Evolutionary conservation across 2,329 filamentous ascomycete species (phyloP).

Genomic region (Cercospora canescens): DNA sequence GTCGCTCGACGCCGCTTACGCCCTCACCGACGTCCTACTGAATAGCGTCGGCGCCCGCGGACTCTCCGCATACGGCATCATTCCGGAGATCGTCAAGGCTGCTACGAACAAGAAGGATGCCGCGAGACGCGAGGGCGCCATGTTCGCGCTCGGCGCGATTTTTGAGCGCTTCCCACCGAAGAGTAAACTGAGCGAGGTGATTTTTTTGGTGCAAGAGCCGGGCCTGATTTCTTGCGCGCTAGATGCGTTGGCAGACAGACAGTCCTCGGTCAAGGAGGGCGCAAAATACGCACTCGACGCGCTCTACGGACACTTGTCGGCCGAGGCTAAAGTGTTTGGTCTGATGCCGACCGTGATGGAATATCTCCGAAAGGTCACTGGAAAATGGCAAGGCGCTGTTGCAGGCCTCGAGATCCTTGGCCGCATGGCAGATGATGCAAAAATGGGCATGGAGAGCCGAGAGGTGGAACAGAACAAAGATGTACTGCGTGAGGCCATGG

Average conservation of each 20-base stretch:
- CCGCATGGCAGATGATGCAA: constrained; percentile 92
- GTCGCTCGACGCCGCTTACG: constrained; percentile 64
- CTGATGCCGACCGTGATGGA: constrained; percentile 73
- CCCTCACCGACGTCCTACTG: constrained; percentile 62
- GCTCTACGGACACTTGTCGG: constrained; percentile 73
- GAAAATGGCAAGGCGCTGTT: constrained; percentile 96
- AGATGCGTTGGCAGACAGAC: constrained; percentile 88
- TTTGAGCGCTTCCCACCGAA: constrained; percentile 84
- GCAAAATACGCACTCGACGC: constrained; percentile 93
- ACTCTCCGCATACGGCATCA: constrained; percentile 60
- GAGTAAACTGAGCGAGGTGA: constrained; percentile 75
- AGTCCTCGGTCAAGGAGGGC: constrained; percentile 81
- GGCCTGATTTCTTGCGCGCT: constrained; percentile 71
- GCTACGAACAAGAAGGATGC: constrained; percentile 93
- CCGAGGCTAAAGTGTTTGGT: constrained; percentile 80
- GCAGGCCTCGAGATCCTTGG: constrained; percentile 82
- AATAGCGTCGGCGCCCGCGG: constrained; percentile 66
- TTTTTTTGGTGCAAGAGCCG: constrained; percentile 80
- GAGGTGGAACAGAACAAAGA: constrained; percentile 89
- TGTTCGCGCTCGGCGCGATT: constrained; percentile 90
- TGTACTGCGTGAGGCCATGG: constrained; percentile 85
- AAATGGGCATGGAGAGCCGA: constrained; percentile 78
- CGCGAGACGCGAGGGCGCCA: constrained; percentile 80
- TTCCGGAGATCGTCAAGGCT: constrained; percentile 70
- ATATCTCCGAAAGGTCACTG: constrained; percentile 80